Percentiles rank a stretch among this genome's conserved stretches.
These are phyloP conservation scores for Daucus carota DNA, from an alignment of 129 eudicot species.

Conservation along the genomic window DH1_v3.0 NC_030381.2:18362501-18363000, in stretches of 20 bases:
- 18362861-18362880: conserved; percentile 18
- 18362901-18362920: conserved; percentile 38
- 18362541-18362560: conserved; percentile 10
- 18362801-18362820: conserved; percentile 23
- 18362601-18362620: background rate
- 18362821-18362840: conserved; percentile 23
- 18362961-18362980: background rate
- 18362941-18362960: background rate
- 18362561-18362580: conserved; percentile 21
- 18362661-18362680: background rate
- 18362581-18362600: conserved; percentile 13
- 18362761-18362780: conserved; percentile 19
- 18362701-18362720: conserved; percentile 21
- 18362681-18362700: conserved; percentile 22
- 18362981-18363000: too few relatives aligned
- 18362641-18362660: background rate
- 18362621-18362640: background rate
- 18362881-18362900: conserved; percentile 25
- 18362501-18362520: conserved; percentile 5
- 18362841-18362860: conserved; percentile 14
- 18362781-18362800: conserved; percentile 23
- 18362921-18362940: background rate
- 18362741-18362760: conserved; percentile 23
- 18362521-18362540: conserved; percentile 8
- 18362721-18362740: conserved; percentile 3